Base-by-base conservation (phyloP, 228 moss, liverwort and hornwort species). In the Sphagnum fallax region DNA sequence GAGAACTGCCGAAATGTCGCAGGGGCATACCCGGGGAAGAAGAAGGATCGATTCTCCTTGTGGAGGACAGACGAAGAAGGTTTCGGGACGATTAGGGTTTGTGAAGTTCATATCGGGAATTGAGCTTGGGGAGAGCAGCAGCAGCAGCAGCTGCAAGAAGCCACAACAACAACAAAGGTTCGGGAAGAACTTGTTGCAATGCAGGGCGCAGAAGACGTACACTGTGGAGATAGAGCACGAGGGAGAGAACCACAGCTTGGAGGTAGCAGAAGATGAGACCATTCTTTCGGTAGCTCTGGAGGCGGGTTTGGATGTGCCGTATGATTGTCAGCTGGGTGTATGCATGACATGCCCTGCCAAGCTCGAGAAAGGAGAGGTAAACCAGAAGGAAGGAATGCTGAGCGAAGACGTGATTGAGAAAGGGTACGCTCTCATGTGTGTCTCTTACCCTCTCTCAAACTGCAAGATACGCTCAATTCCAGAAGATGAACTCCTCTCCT, bases 331-430 rank as follows among this genome's bases (percentile, higher is more conserved):
- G 66, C 84, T 98, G 48, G 98, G 98, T 1, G 98, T 98, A 70
- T 98, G 98, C 87, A 98, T 98, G 98, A 98, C 98, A 10, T 98
- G 98, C 80, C 98, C 98, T 50, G 91, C 94, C 52, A 98, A 80
- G 72, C 75, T 98, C 67, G 91, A 79, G 73, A 78, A 74, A 2
- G 98, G 98, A 47, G 65, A 2, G 5, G 90, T 98, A 18, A 84
- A 98, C 76, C 98, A 98, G 72, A 90, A 91, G 16, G 88, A 82
- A 52, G 98, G 98, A 73, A 94, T 98, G 98, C 65, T 98, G 62
- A 98, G 98, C 69, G 98, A 94, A 0, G 98, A 98, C 51, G 98
- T 98, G 53, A 79, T 87, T 50, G 94, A 86, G 16, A 50, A 79
- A 69, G 98, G 98, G 0, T 98, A 93, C 65, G 85, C 94, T 8